Evolutionary conservation across 2,329 filamentous ascomycete species (phyloP), one percentile per base, ranked within the genome.

Genomic region (Tolypocladium inflatum): DNA sequence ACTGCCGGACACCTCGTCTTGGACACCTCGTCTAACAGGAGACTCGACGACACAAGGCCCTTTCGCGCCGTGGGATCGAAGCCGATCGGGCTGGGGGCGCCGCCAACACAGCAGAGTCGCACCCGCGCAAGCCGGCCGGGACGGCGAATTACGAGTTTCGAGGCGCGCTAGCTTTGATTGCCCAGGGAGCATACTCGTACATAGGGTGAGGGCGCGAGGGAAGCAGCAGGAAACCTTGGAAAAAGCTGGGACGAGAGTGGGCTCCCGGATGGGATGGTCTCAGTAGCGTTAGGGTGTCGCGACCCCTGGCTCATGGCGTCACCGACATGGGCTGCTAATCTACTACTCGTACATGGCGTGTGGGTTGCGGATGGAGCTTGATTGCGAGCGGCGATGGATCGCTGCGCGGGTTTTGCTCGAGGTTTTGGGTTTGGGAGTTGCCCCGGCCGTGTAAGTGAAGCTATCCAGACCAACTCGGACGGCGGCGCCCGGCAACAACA

Each of bases 261-360:
- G 26, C 26, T 30, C 26, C 26, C 26, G 45, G 45, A 30, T n/a
- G 15, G 21, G 23, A 30, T 33, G 45, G 23, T 19, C 43, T 30
- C 43, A 33, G 45, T 30, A 19, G 42, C 41, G n/a, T 21, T 11
- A 13, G n/a, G 57, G 42, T 21, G 42, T 58, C 55, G 57, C 57
- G 58, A 53, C 57, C 60, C 62, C 62, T 61, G 60, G 60, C 62
- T 54, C 57, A 67, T 66, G 61, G 64, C 64, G 63, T 64, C 65
- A 60, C 62, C 61, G 13, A 4, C 4, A 45, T 45, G n/a, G 13
- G 42, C 42, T 13, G 23, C 43, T 48, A 21, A 48, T 48, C 30
- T 48, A 48, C n/a, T n/a, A n/a, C n/a, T 21, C 10, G 21, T n/a
- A n/a, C 43, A 23, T 30, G 23, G 43, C 6, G 43, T 26, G 43